Evolutionary conservation across 345 rosid genomes (phyloP).

Genomic region (Hibiscus syriacus): DNA sequence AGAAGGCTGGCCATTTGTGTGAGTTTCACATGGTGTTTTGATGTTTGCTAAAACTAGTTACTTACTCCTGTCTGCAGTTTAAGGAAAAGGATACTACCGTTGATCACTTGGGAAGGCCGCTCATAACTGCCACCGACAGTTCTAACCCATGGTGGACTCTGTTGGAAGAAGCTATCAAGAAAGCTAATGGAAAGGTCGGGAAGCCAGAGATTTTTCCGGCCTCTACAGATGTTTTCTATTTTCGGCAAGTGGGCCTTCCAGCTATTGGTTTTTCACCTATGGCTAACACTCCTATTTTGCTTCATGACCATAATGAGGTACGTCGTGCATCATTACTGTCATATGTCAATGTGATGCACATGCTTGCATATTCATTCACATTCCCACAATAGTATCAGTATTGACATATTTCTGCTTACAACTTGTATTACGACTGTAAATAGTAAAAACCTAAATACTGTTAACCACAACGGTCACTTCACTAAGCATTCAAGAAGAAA

Average conservation of each 20-base stretch:
- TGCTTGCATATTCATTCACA: neutral
- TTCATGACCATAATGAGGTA: conserved; percentile 95
- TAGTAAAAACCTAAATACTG: too few species aligned
- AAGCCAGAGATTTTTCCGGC: conserved; percentile 90
- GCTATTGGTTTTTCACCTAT: conserved; percentile 92
- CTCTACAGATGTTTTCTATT: conserved; percentile 77
- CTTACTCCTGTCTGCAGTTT: conserved; percentile 58
- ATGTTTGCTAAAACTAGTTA: conserved; percentile 6
- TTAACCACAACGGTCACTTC: too few species aligned
- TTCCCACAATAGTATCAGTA: neutral
- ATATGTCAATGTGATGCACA: neutral
- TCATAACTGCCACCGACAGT: conserved; percentile 49
- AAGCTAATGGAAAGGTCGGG: conserved; percentile 61
- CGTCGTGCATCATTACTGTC: neutral
- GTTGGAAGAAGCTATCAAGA: conserved; percentile 64
- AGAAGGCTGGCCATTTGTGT: neutral
- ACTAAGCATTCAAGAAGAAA: too few species aligned
- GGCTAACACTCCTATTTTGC: conserved; percentile 78
- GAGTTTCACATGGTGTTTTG: neutral
- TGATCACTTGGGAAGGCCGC: conserved; percentile 43
- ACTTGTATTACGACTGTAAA: too few species aligned
- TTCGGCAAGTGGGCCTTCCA: conserved; percentile 56
- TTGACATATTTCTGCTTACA: too few species aligned
- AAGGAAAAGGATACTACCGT: conserved; percentile 43
- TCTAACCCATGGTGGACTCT: conserved; percentile 90